phyloP scores from a whole-genome alignment of 2,329 filamentous ascomycete genomes.

The Teratosphaeria viscida region DNA sequence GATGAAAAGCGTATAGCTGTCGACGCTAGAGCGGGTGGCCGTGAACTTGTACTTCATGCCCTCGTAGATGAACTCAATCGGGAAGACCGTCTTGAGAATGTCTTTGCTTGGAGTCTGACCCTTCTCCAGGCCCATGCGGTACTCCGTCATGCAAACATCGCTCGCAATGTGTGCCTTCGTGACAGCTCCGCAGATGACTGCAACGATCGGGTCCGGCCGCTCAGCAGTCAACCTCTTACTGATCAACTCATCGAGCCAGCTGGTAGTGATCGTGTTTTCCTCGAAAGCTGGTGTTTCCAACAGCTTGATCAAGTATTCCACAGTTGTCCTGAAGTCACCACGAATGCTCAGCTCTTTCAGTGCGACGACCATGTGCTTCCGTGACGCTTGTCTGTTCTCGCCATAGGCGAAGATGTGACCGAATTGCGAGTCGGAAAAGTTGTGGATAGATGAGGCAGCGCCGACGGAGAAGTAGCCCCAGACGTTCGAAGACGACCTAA shows the following conservation, averaged over 20 bases:
- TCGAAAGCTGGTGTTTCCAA: conserved; percentile 97
- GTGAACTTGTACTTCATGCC: conserved; percentile 96
- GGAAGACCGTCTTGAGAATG: conserved; percentile 93
- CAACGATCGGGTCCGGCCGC: conserved; percentile 83
- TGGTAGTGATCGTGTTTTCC: conserved; percentile 97
- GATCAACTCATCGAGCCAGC: conserved; percentile 97
- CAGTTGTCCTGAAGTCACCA: conserved; percentile 96
- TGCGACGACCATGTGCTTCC: conserved; percentile 98
- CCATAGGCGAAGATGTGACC: conserved; percentile 99
- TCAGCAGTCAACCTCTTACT: conserved; percentile 95
- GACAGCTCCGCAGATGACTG: conserved; percentile 89
- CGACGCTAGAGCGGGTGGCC: conserved; percentile 77
- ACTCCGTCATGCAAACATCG: conserved; percentile 78
- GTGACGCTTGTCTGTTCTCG: conserved; percentile 88
- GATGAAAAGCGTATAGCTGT: conserved; percentile 97
- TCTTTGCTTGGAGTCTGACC: conserved; percentile 96
- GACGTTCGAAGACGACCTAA: conserved; percentile 95
- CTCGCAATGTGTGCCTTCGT: conserved; percentile 94
- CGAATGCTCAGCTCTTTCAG: conserved; percentile 98
- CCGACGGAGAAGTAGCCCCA: conserved; percentile 99
- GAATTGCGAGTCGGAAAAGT: conserved; percentile 97
- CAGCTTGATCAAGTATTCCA: conserved; percentile 98
- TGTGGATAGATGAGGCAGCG: conserved; percentile 93
- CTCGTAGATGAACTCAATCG: conserved; percentile 97
- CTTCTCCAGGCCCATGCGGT: conserved; percentile 82